Evolutionary conservation across 805 yeast genomes (phyloP), one percentile per base, ranked within the genome.

Genomic region (Candida koratica): DNA sequence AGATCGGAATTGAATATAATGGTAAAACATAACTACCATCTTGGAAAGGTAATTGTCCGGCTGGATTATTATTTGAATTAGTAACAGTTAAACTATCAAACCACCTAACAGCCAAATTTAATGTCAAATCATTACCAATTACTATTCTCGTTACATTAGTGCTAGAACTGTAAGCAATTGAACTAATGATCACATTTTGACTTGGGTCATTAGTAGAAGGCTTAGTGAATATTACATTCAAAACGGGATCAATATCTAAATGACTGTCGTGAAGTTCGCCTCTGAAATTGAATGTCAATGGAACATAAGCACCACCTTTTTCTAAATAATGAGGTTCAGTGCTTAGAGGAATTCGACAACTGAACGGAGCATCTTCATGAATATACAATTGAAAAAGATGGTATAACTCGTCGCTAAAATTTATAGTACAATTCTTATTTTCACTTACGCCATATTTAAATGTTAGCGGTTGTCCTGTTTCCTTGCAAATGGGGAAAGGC

Each of bases 281-380:
- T 45, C 87, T 69, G 37, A 83, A 60, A 47, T 76, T 75, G 52
- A 83, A 67, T 5, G 77, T 71, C 37, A 82, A 56, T 4, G 90
- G 89, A 9, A 81, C 60, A 23, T 52, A 60, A 6, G 74, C 73
- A 2, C 70, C 69, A 5, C 68, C 69, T 45, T 59, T 56, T 36
- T 60, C 68, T 23, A 69, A 61, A 27, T 64, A 60, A 37, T 64
- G 59, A 24, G 61, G 61, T 32, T 62, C 69, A 13, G 71, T 59
- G 39, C 70, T 61, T 31, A 75, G 55, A 3, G 84, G 82, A 7
- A 81, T 46, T 37, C 81, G 64, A 55, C 93, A 84, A 31, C 83
- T 71, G 51, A 79, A 76, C 18, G 93, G 93, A 6, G 73, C 78
- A 53, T 84, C 93, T 52, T 83, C 82, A 55, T 84, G 93, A 28